These are phyloP conservation scores for Globisporangium viniferum DNA, from an alignment of 352 stramenopile species.

Conservation along the genomic window DNA sequence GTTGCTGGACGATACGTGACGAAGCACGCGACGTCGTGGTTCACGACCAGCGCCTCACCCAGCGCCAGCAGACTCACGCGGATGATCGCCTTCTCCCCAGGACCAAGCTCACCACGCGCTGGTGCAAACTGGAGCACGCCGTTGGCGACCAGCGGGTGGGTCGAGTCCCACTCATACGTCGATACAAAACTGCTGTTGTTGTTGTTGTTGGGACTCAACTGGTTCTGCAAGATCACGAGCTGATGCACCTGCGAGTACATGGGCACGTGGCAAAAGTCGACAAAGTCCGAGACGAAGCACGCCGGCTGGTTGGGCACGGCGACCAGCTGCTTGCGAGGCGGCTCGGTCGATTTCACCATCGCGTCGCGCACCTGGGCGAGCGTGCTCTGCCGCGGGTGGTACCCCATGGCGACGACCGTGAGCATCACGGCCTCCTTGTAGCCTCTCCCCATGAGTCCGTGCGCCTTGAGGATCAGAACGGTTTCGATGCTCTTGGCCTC, in stretches of 20 bases:
- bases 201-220: neutral
- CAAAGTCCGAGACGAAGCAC: conserved; percentile 44
- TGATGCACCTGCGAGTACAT: conserved; percentile 42
- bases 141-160: conserved; percentile 49
- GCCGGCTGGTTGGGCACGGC: conserved; percentile 36
- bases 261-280: conserved; percentile 64
- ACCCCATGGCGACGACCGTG: conserved; percentile 56
- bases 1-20: conserved; percentile 25
- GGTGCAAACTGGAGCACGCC: conserved; percentile 51
- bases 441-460: conserved; percentile 60
- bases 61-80: conserved; percentile 42
- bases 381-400: conserved; percentile 38
- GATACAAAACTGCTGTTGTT: neutral
- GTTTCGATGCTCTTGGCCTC: conserved; percentile 49
- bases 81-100: conserved; percentile 50
- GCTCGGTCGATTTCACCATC: conserved; percentile 14
- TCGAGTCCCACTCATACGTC: conserved; percentile 56
- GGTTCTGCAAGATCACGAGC: conserved; percentile 57
- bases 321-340: conserved; percentile 31
- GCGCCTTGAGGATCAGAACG: conserved; percentile 57
- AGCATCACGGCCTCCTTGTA: conserved; percentile 71
- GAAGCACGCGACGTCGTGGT: conserved; percentile 64
- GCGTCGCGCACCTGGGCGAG: conserved; percentile 35
- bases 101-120: conserved; percentile 37
- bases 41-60: conserved; percentile 50